Conservation (phyloP, 2,329 filamentous ascomycete species). For the Trichoderma aggressivum region DNA sequence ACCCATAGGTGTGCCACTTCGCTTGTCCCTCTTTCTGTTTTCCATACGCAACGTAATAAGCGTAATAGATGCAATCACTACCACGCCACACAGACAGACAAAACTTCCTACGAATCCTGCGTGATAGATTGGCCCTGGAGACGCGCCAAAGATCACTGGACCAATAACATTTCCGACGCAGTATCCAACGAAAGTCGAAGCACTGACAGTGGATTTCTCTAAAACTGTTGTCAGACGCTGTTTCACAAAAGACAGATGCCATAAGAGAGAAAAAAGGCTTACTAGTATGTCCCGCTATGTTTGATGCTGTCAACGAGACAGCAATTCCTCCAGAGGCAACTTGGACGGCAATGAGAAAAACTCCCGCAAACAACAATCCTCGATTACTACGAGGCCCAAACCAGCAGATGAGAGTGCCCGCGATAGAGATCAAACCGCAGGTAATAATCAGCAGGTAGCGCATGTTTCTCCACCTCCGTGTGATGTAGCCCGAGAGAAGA, state of each 20-base stretch:
- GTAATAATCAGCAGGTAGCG: not conserved
- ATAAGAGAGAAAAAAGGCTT: not conserved
- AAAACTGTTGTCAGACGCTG: not conserved
- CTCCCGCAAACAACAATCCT: not conserved
- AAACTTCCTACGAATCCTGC: not conserved
- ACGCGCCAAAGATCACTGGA: not conserved
- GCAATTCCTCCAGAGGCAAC: slow-evolving; percentile 3
- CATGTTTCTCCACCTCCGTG: not conserved
- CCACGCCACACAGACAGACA: not conserved
- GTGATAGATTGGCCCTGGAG: not conserved
- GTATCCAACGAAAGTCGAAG: slow-evolving; percentile 1
- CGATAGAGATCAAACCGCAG: not conserved
- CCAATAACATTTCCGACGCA: slow-evolving; percentile 4
- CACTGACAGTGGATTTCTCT: slow-evolving; percentile 7
- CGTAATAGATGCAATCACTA: not conserved
- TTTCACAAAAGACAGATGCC: not conserved
- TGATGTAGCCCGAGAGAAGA: not conserved
- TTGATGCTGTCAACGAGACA: not conserved
- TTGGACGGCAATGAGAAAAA: not conserved
- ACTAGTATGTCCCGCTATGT: slow-evolving; percentile 6
- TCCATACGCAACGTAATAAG: not conserved
- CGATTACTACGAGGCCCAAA: not conserved
- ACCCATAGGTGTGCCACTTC: not conserved
- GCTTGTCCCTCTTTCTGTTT: not conserved
- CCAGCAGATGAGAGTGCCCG: not conserved